Base-by-base conservation (phyloP, 805 yeast genomes). In the Yarrowia bubula region DNA sequence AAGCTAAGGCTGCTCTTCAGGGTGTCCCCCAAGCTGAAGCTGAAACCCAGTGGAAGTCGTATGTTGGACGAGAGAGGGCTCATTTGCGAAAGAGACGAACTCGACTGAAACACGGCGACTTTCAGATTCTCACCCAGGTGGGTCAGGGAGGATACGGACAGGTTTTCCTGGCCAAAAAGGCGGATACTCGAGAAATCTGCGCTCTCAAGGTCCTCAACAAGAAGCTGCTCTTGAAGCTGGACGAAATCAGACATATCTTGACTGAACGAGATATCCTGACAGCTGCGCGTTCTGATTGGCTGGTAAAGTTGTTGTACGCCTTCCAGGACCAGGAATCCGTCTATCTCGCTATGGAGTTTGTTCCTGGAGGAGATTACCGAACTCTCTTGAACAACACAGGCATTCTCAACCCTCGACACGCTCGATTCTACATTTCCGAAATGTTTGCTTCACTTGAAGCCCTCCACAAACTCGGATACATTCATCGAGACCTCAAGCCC, bases 61-160 rank as follows among this genome's bases (percentile, higher is more conserved):
- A 95, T 73, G 79, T 85, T 15, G 90, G 93, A 11, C 83, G 93
- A 65, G 99, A 95, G 76, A 81, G 96, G 50, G 90, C 90, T 8
- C 82, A 86, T 58, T 79, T 95, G 71, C 84, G 99, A 70, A 91
- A 91, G 74, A 84, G 98, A 73, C 84, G 99, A 74, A 81, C 91
- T 66, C 90, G 91, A 76, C 96, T 98, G 39, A 90, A 88, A 74
- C 95, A 92, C 74, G 92, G 92, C 70, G 99, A 95, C 76, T 95
- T 95, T 74, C 96, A 92, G 74, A 90, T 93, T 80, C 88, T 95
- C 69, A 95, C 99, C 0, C 99, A 95, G 78, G 98, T 95, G 37
- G 99, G 99, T 13, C 99, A 95, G 79, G 99, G 99, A 73, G 99
- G 99, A 3, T 95, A 95, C 74, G 99, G 99, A 28, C 98, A 95